phyloP scores from a whole-genome alignment of 2,329 filamentous ascomycete species.

The Paraphoma chrysanthemicola region DNA sequence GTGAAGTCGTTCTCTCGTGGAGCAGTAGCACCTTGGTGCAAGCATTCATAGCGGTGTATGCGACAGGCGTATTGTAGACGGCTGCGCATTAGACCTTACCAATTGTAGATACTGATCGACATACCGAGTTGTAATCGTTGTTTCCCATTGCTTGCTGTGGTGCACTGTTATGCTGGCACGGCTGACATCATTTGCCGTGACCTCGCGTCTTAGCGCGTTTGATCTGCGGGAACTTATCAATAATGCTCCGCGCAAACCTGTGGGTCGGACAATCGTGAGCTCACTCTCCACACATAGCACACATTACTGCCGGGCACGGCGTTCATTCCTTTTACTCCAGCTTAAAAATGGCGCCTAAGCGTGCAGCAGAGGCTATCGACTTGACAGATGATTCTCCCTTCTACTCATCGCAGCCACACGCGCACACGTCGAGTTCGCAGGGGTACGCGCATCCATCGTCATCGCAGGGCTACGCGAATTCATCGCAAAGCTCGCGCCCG shows the following conservation, averaged over 20 bases:
- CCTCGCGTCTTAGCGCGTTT: slow-evolving; percentile 8
- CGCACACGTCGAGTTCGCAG: slow-evolving; percentile 18
- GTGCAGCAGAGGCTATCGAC: slow-evolving; percentile 12
- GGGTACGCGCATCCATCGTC: slow-evolving; percentile 21
- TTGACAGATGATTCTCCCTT: slow-evolving; percentile 11
- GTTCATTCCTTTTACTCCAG: neutral
- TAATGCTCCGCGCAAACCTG: neutral
- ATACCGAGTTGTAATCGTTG: neutral
- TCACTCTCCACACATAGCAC: neutral
- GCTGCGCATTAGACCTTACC: neutral
- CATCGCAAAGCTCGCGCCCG: slow-evolving; percentile 22
- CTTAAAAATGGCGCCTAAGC: slow-evolving; percentile 12
- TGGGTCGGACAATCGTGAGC: neutral
- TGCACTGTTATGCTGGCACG: neutral
- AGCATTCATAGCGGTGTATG: too few species aligned
- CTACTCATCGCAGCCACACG: slow-evolving; percentile 14
- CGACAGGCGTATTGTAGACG: neutral
- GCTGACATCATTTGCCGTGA: slow-evolving; percentile 3
- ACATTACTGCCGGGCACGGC: neutral
- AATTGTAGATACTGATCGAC: neutral
- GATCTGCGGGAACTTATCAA: neutral
- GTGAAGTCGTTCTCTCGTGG: too few species aligned
- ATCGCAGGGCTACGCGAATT: slow-evolving; percentile 19
- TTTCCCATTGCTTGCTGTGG: neutral
- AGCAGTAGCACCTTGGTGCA: too few species aligned